Base-by-base conservation (phyloP, 1,139 yeast species). In the Protomyces arabidopsidicola region DNA sequence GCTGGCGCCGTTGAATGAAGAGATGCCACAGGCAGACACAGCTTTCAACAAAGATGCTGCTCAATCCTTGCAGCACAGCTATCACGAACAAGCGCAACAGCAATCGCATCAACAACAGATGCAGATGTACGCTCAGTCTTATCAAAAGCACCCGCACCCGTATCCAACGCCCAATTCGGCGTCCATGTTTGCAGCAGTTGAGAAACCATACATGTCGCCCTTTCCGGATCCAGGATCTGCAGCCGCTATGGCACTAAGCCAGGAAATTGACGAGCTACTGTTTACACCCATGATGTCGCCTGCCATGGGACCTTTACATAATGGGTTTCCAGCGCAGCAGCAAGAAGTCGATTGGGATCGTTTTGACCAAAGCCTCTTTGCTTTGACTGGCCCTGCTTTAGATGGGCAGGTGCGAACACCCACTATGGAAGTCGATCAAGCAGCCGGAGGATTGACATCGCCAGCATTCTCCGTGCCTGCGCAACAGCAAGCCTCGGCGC, bases 261-360 rank as follows among this genome's bases (percentile, higher is more conserved):
- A 31, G 16, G 53, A 20, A 20, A 20, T 48, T 27, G 45, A 18
- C 14, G 35, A 58, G 56, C 20, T 58, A 12, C 36, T 58, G 18
- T 58, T 58, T 39, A 52, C 62, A 16, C 62, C 62, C 14, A 58
- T 58, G 62, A 51, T 58, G 56, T 58, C 62, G 24, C 62, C 62
- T 16, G 62, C 62, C 34, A 58, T 58, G 62, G 52, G 56, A n/a
- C 62, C 62, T 8, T 31, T 58, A 53, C 62, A 58, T 20, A 50
- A 58, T 22, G 42, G 18, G 10, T 38, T 27, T 16, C 36, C 45
- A 20, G n/a, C 27, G 20, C 51, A 38, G 35, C n/a, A 10, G 14
- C 39, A 48, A 27, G 55, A 58, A 12, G 56, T 58, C 24, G 62
- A 58, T 14, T 58, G 62, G 62, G 62, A 58, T 22, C 56, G 53